These are phyloP conservation scores for Beauveria rudraprayagi DNA, from an alignment of 2,329 filamentous ascomycete genomes.

Conservation along the genomic window DNA sequence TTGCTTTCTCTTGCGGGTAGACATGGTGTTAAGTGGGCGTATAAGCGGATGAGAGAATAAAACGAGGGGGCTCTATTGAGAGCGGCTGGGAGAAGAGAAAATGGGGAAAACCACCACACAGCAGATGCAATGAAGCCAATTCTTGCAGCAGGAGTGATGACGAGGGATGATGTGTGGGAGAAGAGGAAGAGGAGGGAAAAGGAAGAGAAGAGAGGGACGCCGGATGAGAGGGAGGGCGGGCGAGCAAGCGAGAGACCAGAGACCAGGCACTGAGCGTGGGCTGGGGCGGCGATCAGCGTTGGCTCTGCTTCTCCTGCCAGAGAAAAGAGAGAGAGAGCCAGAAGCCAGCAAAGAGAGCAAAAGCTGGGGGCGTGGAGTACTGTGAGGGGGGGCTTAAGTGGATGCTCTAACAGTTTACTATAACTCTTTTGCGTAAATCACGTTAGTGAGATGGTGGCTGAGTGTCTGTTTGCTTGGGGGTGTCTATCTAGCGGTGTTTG, in stretches of 20 bases:
- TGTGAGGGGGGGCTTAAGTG: background rate
- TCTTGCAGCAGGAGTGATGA: background rate
- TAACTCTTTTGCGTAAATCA: background rate
- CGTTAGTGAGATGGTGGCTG: background rate
- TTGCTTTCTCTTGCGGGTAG: conserved; percentile 46
- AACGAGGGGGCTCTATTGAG: background rate
- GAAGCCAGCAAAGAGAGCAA: background rate
- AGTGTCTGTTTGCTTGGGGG: background rate
- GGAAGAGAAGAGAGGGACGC: conserved; percentile 16
- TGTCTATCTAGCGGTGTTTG: background rate
- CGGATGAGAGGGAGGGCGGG: conserved; percentile 18
- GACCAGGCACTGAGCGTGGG: background rate
- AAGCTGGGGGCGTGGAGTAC: conserved; percentile 7
- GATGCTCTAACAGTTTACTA: background rate
- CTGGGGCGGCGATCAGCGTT: background rate
- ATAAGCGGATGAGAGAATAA: conserved; percentile 8
- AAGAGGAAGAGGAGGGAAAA: conserved; percentile 8
- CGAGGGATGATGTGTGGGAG: conserved; percentile 5
- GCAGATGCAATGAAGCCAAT: background rate
- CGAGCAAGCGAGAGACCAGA: conserved; percentile 11
- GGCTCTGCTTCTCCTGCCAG: background rate
- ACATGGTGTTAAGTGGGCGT: conserved; percentile 26
- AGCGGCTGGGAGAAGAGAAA: background rate
- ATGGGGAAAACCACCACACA: background rate
- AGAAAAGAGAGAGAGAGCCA: background rate